These are phyloP conservation scores for Aspergillus hiratsukae DNA, from an alignment of 2,329 filamentous ascomycete genomes.

Conservation along the genomic window DNA sequence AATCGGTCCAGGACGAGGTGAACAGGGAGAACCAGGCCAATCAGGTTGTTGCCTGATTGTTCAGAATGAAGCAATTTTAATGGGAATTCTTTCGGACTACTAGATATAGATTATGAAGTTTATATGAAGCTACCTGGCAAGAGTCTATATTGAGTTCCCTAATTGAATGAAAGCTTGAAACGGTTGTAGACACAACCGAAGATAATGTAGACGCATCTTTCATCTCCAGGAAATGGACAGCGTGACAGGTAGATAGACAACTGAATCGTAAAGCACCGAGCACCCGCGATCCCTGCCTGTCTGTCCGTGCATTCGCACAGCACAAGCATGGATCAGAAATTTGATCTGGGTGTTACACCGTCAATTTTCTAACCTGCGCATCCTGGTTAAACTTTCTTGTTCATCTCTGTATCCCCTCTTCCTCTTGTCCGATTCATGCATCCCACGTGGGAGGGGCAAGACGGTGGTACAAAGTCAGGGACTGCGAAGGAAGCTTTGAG, in stretches of 20 bases:
- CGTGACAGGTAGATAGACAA: neutral
- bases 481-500: neutral
- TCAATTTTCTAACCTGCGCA: neutral
- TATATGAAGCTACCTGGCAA: neutral
- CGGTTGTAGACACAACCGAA: no score
- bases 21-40: conserved; percentile 45
- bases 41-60: neutral
- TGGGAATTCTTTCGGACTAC: neutral
- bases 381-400: neutral
- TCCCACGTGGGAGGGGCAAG: neutral
- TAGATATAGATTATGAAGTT: neutral
- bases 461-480: neutral
- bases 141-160: neutral
- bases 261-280: neutral
- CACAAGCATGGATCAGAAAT: neutral
- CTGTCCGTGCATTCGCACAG: neutral
- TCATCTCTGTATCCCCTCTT: neutral
- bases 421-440: neutral
- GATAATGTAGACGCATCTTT: neutral
- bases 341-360: neutral
- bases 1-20: conserved; percentile 36
- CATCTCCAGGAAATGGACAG: neutral
- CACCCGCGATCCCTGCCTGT: neutral
- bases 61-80: neutral
- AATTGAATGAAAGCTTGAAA: neutral